phyloP scores from a whole-genome alignment of 768 basidiomycete species.

The Mycena kentingensis region DNA sequence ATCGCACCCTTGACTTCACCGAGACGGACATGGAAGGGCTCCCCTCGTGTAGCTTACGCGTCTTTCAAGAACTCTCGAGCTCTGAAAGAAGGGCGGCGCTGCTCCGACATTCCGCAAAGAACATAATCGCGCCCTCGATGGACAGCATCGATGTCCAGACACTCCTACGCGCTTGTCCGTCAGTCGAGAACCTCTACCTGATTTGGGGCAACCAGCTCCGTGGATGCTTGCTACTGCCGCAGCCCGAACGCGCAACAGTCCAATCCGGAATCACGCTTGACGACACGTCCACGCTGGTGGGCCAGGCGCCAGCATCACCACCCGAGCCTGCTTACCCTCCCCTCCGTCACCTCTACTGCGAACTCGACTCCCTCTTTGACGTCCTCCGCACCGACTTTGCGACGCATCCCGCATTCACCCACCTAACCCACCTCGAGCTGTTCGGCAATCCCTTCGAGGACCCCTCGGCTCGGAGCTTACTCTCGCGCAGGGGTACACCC shows the following conservation, averaged over 20 bases:
- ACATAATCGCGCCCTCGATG: neutral
- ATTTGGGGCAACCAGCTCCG: neutral
- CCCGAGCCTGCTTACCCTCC: neutral
- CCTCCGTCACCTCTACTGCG: neutral
- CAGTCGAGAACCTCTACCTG: neutral
- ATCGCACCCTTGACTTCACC: neutral
- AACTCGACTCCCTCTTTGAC: neutral
- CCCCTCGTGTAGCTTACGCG: neutral
- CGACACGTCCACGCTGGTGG: too few species aligned
- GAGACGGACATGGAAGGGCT: neutral
- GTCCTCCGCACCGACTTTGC: neutral
- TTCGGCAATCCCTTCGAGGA: neutral
- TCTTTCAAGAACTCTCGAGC: neutral
- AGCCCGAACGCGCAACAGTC: too few species aligned
- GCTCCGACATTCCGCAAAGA: neutral
- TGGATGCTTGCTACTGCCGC: neutral
- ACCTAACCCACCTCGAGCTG: neutral
- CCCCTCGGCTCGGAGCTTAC: neutral
- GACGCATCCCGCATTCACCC: neutral
- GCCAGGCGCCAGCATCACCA: too few species aligned
- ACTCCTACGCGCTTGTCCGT: neutral
- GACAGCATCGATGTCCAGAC: neutral
- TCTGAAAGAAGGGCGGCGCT: neutral
- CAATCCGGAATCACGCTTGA: too few species aligned
- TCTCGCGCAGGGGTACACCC: neutral